A percentile compares a stretch with the other conserved stretches of the same genome.
These are phyloP conservation scores for Achaetomiella virescens DNA, from an alignment of 495 filamentous ascomycete genomes.

Conservation along the genomic window DNA sequence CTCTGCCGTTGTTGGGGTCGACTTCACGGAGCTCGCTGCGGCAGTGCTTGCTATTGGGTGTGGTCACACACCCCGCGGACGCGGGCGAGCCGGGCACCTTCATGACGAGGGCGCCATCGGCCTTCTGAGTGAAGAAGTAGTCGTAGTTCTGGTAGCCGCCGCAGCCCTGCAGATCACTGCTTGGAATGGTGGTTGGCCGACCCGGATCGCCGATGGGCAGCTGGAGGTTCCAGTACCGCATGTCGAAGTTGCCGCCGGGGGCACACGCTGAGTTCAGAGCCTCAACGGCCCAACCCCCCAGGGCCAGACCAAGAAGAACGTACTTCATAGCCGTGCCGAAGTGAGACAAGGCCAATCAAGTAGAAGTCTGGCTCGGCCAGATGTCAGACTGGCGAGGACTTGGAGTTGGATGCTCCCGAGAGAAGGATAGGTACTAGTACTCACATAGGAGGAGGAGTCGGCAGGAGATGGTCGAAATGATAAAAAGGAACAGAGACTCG, in stretches of 20 bases:
- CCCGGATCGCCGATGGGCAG: constrained; percentile 32
- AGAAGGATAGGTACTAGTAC: background rate
- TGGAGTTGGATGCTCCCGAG: background rate
- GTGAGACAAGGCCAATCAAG: background rate
- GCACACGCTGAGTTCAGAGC: constrained; percentile 26
- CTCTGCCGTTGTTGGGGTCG: constrained; percentile 11
- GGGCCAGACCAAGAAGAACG: background rate
- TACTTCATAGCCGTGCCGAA: background rate
- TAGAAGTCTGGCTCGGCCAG: too few relatives aligned
- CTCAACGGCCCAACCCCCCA: background rate
- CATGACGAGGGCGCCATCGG: constrained; percentile 31
- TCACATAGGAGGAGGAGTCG: background rate
- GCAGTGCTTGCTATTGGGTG: constrained; percentile 34
- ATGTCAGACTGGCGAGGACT: background rate
- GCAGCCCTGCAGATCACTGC: constrained; percentile 29
- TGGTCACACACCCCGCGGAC: constrained; percentile 33
- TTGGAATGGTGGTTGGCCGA: constrained; percentile 21
- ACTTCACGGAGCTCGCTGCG: constrained; percentile 38
- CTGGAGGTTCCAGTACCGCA: constrained; percentile 29
- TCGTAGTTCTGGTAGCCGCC: constrained; percentile 27
- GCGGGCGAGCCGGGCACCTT: constrained; percentile 25
- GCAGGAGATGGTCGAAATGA: background rate
- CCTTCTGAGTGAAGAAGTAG: constrained; percentile 34
- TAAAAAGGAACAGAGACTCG: background rate
- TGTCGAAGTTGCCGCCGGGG: constrained; percentile 37